Percentiles rank a stretch among this genome's conserved stretches.
These are phyloP conservation scores for Cynara cardunculus DNA, from an alignment of 129 eudicot species.

Conservation along the genomic window DNA sequence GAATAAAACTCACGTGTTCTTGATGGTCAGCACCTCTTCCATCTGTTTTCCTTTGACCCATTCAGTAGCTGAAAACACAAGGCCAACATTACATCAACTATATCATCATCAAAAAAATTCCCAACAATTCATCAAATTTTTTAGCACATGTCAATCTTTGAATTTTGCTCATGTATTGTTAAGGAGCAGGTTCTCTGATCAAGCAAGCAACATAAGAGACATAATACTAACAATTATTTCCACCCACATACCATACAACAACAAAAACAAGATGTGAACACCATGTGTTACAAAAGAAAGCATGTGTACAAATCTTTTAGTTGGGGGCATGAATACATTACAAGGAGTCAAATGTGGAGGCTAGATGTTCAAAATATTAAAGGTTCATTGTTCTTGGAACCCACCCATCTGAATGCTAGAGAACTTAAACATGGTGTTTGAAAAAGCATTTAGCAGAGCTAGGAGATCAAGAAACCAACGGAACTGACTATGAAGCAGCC, in stretches of 20 bases:
- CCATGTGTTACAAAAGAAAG: neutral
- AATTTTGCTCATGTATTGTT: neutral
- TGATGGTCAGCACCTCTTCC: conserved; percentile 84
- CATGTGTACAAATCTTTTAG: neutral
- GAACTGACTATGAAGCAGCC: neutral
- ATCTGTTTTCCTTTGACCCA: conserved; percentile 96
- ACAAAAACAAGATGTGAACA: neutral
- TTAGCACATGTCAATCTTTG: neutral
- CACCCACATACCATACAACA: neutral
- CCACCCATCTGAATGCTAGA: conserved; percentile 4
- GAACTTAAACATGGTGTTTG: neutral
- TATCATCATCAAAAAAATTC: neutral
- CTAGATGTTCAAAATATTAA: neutral
- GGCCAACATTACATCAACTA: neutral
- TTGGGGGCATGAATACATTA: neutral
- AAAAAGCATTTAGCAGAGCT: neutral
- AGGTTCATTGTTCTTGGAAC: neutral
- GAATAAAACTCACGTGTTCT: conserved; percentile 66
- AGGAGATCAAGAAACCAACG: neutral
- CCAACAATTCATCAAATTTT: neutral
- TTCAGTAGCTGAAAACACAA: conserved; percentile 77
- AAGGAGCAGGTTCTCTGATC: neutral
- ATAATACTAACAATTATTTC: neutral
- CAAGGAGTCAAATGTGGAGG: neutral
- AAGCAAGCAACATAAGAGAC: neutral